These are phyloP conservation scores for Bidens hawaiensis DNA, from an alignment of 140 eudicot genomes.

Conservation along the genomic window DNA sequence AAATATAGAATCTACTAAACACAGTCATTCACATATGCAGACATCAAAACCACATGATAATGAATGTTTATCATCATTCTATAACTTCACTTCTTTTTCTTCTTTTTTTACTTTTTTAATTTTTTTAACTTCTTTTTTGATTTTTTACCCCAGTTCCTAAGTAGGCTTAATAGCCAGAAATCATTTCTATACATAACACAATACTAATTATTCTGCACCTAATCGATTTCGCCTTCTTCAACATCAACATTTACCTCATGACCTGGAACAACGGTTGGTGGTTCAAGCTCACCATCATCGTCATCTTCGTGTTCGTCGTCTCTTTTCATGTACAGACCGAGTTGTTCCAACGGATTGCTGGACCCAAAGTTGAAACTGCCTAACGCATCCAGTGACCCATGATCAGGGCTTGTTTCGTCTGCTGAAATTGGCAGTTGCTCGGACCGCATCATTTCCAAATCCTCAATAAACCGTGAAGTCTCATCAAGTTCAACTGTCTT, in stretches of 20 bases:
- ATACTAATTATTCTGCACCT: slow-evolving; percentile 17
- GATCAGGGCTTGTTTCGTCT: slow-evolving; percentile 71
- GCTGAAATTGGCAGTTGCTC: slow-evolving; percentile 50
- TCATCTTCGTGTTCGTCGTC: slow-evolving; percentile 92
- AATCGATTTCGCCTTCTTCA: slow-evolving; percentile 93
- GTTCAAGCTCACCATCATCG: slow-evolving; percentile 63
- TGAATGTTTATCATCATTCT: slow-evolving; percentile 21
- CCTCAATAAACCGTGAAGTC: slow-evolving; percentile 62
- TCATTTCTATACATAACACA: slow-evolving; percentile 26
- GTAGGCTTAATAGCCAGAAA: slow-evolving; percentile 11
- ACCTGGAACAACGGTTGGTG: slow-evolving; percentile 20
- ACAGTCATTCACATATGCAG: not conserved
- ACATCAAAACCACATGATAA: slow-evolving; percentile 16
- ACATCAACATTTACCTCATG: slow-evolving; percentile 32
- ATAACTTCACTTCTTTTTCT: not conserved
- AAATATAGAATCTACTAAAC: not conserved
- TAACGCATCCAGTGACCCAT: slow-evolving; percentile 46
- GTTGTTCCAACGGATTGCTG: slow-evolving; percentile 82
- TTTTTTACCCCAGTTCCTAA: not conserved
- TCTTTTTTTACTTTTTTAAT: too few species aligned
- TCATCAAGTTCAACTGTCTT: slow-evolving; percentile 84
- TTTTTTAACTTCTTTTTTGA: not conserved
- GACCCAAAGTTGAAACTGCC: slow-evolving; percentile 78
- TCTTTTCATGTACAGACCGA: slow-evolving; percentile 74
- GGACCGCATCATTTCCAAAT: slow-evolving; percentile 63